Conservation (phyloP, 148 eudicot species). For the Vaccinium vitisidaea region DNA sequence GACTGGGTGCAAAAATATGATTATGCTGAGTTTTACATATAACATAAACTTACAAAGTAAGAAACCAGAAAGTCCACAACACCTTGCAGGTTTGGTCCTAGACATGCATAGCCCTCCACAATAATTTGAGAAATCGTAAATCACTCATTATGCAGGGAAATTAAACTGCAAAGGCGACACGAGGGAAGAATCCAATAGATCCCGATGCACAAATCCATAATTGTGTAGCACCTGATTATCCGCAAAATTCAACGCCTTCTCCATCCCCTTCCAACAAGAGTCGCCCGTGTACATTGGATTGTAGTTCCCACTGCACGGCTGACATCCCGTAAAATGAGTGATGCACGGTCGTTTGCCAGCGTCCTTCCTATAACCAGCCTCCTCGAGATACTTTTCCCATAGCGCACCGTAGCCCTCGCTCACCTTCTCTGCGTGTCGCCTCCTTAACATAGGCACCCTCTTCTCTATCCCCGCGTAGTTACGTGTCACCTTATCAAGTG, state of each 20-base stretch:
- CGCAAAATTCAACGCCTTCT: slow-evolving; percentile 26
- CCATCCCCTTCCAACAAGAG: slow-evolving; percentile 26
- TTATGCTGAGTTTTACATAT: too few relatives aligned
- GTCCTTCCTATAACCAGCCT: neutral
- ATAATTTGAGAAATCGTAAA: neutral
- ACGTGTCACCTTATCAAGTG: neutral
- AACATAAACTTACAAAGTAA: neutral
- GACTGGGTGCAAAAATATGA: too few relatives aligned
- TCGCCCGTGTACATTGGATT: slow-evolving; percentile 13
- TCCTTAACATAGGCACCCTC: neutral
- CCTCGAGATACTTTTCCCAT: neutral
- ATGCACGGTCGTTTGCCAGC: slow-evolving; percentile 14
- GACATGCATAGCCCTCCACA: neutral
- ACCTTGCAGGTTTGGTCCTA: neutral
- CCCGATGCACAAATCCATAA: slow-evolving; percentile 19
- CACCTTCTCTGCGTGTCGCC: slow-evolving; percentile 18
- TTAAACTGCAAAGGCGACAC: slow-evolving; percentile 12
- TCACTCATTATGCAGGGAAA: neutral
- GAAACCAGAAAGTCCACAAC: neutral
- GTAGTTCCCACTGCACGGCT: slow-evolving; percentile 28
- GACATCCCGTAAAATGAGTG: slow-evolving; percentile 30
- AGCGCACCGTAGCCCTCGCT: slow-evolving; percentile 11
- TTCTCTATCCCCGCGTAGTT: slow-evolving; percentile 9
- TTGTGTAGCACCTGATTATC: slow-evolving; percentile 27
- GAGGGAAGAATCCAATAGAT: slow-evolving; percentile 18